Base-by-base conservation (phyloP, 2,329 filamentous ascomycete species). In the Cercospora nicotianae region DNA sequence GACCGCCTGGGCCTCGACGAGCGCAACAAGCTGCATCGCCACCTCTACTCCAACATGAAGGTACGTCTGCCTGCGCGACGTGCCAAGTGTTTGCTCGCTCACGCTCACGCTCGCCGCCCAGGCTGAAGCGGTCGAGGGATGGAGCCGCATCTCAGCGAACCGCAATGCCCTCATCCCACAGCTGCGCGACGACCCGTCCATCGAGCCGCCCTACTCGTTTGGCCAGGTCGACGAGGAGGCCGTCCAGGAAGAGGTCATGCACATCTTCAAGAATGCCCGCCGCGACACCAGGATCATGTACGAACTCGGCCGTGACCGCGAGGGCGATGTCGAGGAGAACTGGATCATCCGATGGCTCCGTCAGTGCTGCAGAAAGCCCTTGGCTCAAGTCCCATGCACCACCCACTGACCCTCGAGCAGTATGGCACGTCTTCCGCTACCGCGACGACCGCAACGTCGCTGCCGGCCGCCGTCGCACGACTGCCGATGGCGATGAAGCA, bases 291-390 rank as follows among this genome's bases (percentile, higher is more conserved):
- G 70, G 53, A 73, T 75, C 2, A 80, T 79, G 68, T 84, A 82
- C 65, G 75, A 79, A 10, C 72, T 77, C 60, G 82, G 81, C 10
- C 75, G 74, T 31, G 80, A 80, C 60, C 69, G 68, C 31, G 78
- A 78, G 55, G 72, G 72, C 28, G 78, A 78, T 59, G 75, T 76
- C 16, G 76, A 78, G n/a, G 78, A 78, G 48, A 84, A 83, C 66
- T 83, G 82, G 82, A 80, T 83, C 39, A 82, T 82, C 20, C 76
- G 79, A 28, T 84, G 82, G 82, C 80, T 80, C 55, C 75, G 62
- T 64, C 13, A 45, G 62, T 45, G n/a, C 33, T 18, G 18, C 83
- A 8, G 53, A 51, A 53, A 33, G 33, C 48, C 13, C 28, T 57
- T 3, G 39, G n/a, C 3, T 28, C 5, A 12, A 12, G 31, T 13